These are phyloP conservation scores for Silene conica DNA, from an alignment of 148 eudicot genomes.

Conservation along the genomic window DNA sequence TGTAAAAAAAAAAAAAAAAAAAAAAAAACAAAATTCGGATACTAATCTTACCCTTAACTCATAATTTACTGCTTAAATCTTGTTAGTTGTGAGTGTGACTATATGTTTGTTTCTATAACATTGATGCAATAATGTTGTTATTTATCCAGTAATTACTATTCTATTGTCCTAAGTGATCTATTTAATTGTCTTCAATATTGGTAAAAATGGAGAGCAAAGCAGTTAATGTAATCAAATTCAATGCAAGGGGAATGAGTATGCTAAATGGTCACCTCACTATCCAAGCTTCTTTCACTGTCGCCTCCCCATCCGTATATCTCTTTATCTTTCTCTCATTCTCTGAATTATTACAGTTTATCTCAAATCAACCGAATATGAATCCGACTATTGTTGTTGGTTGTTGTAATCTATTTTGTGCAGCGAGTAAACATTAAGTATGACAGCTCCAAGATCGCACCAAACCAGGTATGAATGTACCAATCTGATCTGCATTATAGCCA, in stretches of 20 bases:
- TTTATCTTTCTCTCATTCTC: background rate
- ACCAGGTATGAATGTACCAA: slow-evolving; percentile 40
- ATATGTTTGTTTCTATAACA: too few relatives aligned
- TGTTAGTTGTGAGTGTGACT: too few relatives aligned
- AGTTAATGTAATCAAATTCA: slow-evolving; percentile 77
- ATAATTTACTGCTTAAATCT: too few relatives aligned
- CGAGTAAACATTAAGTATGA: slow-evolving; percentile 57
- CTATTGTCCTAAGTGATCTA: background rate
- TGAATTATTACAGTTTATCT: too few relatives aligned
- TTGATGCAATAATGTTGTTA: background rate
- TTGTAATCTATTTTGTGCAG: slow-evolving; percentile 26
- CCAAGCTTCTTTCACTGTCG: slow-evolving; percentile 58
- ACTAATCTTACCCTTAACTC: too few relatives aligned
- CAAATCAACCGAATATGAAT: too few relatives aligned
- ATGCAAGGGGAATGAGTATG: slow-evolving; percentile 67
- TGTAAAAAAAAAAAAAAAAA: too few relatives aligned
- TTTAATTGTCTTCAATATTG: slow-evolving; percentile 3
- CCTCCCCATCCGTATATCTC: slow-evolving; percentile 59
- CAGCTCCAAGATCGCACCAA: slow-evolving; percentile 54
- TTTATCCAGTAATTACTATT: background rate
- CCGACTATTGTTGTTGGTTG: background rate
- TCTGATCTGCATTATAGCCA: background rate
- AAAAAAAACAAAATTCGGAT: too few relatives aligned
- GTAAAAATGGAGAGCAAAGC: slow-evolving; percentile 88
- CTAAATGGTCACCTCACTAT: slow-evolving; percentile 71